Conservation (phyloP, 306 rosid genomes). For the Castanea sativa region DNA sequence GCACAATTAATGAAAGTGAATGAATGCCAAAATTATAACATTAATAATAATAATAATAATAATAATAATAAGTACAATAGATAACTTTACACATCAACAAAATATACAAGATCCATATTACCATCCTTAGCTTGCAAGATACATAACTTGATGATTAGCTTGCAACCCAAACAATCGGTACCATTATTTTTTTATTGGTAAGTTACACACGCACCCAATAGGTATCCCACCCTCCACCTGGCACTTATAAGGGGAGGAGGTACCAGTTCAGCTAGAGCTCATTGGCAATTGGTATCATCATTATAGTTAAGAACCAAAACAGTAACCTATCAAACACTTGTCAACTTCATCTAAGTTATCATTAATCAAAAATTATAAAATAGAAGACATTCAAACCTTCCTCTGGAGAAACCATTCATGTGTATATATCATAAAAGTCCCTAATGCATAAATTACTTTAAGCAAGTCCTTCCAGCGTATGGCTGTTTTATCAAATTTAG, state of each 20-base stretch:
- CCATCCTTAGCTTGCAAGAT: conserved; percentile 4
- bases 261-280: too few relatives aligned
- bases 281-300: too few relatives aligned
- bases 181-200: not conserved
- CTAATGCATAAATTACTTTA: not conserved
- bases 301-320: not conserved
- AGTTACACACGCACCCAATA: too few relatives aligned
- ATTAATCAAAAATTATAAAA: not conserved
- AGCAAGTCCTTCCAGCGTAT: not conserved
- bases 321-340: conserved; percentile 14
- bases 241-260: too few relatives aligned
- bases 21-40: not conserved
- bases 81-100: conserved; percentile 7
- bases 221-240: too few relatives aligned
- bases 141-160: conserved; percentile 2
- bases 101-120: not conserved
- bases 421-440: not conserved
- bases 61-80: conserved; percentile 4
- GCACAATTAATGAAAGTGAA: conserved; percentile 22
- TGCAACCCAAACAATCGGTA: not conserved
- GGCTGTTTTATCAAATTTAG: not conserved
- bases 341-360: not conserved
- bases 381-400: not conserved
- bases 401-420: not conserved
- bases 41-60: not conserved